Percentiles rank a stretch among this genome's conserved stretches.
Evolutionary conservation across 768 basidiomycete species (phyloP).

Genomic region (Lentinula guzmanii): DNA sequence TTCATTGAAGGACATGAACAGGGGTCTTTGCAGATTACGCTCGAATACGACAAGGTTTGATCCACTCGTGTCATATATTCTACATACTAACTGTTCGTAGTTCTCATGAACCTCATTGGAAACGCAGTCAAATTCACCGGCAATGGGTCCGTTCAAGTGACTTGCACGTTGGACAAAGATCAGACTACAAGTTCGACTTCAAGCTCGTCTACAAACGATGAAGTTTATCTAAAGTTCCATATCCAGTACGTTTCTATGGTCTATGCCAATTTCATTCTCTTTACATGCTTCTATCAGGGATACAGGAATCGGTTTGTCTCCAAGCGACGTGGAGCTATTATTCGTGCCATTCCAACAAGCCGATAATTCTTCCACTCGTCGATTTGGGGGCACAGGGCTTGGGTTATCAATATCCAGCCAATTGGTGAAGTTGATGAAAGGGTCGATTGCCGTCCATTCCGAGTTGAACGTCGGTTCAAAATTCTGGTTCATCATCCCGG

Average conservation of each 20-base stretch:
- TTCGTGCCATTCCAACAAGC: conserved; percentile 78
- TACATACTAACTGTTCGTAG: conserved; percentile 22
- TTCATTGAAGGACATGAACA: conserved; percentile 14
- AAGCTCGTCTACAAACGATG: conserved; percentile 23
- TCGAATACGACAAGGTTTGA: conserved; percentile 62
- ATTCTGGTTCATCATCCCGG: conserved; percentile 74
- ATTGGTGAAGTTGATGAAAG: conserved; percentile 71
- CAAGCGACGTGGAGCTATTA: conserved; percentile 58
- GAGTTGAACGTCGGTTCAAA: conserved; percentile 57
- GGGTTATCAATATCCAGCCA: conserved; percentile 72
- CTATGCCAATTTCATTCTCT: not conserved
- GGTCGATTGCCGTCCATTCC: conserved; percentile 65
- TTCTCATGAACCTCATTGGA: conserved; percentile 72
- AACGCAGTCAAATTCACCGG: conserved; percentile 75
- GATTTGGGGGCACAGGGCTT: conserved; percentile 74
- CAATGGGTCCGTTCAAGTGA: conserved; percentile 55
- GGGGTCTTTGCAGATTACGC: conserved; percentile 73
- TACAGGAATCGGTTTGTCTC: conserved; percentile 65
- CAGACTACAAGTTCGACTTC: conserved; percentile 9
- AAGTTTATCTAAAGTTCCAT: conserved; percentile 55
- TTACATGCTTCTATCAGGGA: conserved; percentile 34
- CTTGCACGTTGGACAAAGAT: conserved; percentile 46
- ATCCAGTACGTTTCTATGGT: conserved; percentile 40
- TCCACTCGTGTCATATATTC: not conserved
- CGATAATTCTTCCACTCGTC: conserved; percentile 71